Evolutionary conservation across 768 basidiomycete species (phyloP), one percentile per base, ranked within the genome.

Genomic region (Boletellus ananas): DNA sequence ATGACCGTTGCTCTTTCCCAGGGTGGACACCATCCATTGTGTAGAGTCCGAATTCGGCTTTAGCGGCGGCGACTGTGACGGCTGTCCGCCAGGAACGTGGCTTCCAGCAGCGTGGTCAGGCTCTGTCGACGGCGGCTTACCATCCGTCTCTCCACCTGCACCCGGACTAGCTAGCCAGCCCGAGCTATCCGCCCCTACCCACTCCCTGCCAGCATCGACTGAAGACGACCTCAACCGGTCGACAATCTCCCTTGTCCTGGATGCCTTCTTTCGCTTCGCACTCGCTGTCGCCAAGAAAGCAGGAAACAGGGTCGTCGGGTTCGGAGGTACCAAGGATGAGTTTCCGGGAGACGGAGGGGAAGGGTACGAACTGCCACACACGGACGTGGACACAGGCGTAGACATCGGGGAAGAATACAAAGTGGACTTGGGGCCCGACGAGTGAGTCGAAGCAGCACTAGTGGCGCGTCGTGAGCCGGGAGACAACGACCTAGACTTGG

Each of bases 201-300:
- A 33, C 17, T 49, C 52, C 45, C 53, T 62, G 6, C 62, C 62
- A 12, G 27, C 48, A 49, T 63, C 62, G 9, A 65, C 45, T 34
- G 61, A 62, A 38, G 54, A 58, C 36, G 59, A 64, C 47, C 61
- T 55, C 50, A 65, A n/a, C 34, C 52, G 55, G 45, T 65, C 63
- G 1, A 65, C 59, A 34, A 65, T 66, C 51, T 66, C 63, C n/a
- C 64, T 58, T 51, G 63, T 65, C 36, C 59, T 52, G 23, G 64
- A 65, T 10, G 50, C 14, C 54, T 55, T 66, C 52, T 65, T 65
- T 12, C 60, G 51, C 29, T 64, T 62, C 37, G 40, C 45, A 20
- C 33, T 34, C 36, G 59, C 18, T 16, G 57, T 57, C 13, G 61
- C 50, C 12, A 65, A 43, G 46, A 65, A 65, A 0, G 64, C 59